Conservation (phyloP, 805 yeast genomes). For the Suhomyces sp. region DNA sequence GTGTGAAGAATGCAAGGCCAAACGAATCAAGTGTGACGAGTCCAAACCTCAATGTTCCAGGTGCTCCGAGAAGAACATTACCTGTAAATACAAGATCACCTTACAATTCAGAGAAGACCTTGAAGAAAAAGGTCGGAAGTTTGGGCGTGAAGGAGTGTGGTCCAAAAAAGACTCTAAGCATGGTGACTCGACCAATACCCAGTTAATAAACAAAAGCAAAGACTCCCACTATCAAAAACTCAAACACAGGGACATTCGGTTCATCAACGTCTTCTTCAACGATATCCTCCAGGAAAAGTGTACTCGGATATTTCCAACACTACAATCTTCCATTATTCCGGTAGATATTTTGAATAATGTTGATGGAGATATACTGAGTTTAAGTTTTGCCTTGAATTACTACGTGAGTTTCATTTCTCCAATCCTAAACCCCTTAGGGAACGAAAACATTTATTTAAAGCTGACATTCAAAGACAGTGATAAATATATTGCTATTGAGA, state of each 20-base stretch:
- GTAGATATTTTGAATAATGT: slow-evolving; percentile 15
- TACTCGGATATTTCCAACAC: slow-evolving; percentile 10
- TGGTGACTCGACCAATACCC: slow-evolving; percentile 4
- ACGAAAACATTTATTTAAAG: slow-evolving; percentile 8
- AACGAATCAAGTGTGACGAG: slow-evolving; percentile 28
- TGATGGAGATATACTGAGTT: slow-evolving; percentile 12
- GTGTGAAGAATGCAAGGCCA: slow-evolving; percentile 22
- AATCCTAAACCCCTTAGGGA: slow-evolving; percentile 28
- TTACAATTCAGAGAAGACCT: slow-evolving; percentile 28
- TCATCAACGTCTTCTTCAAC: slow-evolving; percentile 17
- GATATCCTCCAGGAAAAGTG: slow-evolving; percentile 12
- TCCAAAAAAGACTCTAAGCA: slow-evolving; percentile 12
- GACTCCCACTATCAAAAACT: slow-evolving; percentile 14
- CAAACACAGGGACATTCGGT: slow-evolving; percentile 10
- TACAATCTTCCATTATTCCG: slow-evolving; percentile 24
- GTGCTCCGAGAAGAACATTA: slow-evolving; percentile 16
- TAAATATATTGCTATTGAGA: slow-evolving; percentile 19
- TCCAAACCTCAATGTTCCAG: slow-evolving; percentile 22
- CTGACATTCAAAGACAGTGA: slow-evolving; percentile 8
- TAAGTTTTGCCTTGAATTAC: slow-evolving; percentile 24
- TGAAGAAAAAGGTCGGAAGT: slow-evolving; percentile 22
- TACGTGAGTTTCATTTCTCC: slow-evolving; percentile 27
- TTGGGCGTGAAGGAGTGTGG: slow-evolving; percentile 32
- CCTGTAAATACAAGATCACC: slow-evolving; percentile 20
- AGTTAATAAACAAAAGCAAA: slow-evolving; percentile 13